Base-by-base conservation (phyloP, 805 yeast species). In the Nakazawaea sp. region DNA sequence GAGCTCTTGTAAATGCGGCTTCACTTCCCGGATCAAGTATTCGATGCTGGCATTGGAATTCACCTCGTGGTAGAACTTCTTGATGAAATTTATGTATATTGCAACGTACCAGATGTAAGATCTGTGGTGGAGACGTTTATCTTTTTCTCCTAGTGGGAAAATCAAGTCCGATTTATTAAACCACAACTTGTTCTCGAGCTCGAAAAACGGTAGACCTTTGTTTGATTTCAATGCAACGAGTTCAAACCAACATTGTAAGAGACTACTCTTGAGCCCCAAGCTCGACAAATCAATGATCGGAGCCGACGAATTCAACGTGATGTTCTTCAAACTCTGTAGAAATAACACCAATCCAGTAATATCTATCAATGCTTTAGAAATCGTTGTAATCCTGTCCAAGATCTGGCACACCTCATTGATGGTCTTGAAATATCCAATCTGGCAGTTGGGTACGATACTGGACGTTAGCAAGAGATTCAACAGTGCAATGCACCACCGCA, bases 61-160 rank as follows among this genome's bases (percentile, higher is more conserved):
- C 13, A 5, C 16, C 11, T 21, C 12, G 21, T 37, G 29, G 23
- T 32, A 37, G 20, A 37, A 37, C 27, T 32, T 32, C 19, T 23
- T 27, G 30, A 37, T 37, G 24, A 37, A 37, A 18, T 37, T 32
- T 16, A 37, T 37, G 18, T 37, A 37, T 33, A 37, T 32, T 4
- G 40, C 23, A 3, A 32, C 24, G 18, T 37, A 37, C 40, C 40
- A 37, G 9, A 27, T 13, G 19, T 32, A 37, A 3, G 40, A 37
- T 32, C 27, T 32, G 21, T 32, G 32, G 18, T 32, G 15, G 4
- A 11, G 18, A 9, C 16, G 25, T 18, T 37, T 27, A 3, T 12
- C n/a, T n/a, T n/a, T n/a, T n/a, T n/a, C n/a, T n/a, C n/a, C 7
- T 4, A 6, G 3, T 4, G 32, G 36, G 8, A 32, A 23, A 5